Evolutionary conservation across 2,329 filamentous ascomycete genomes (phyloP).

Genomic region (Apiospora pterosperma): DNA sequence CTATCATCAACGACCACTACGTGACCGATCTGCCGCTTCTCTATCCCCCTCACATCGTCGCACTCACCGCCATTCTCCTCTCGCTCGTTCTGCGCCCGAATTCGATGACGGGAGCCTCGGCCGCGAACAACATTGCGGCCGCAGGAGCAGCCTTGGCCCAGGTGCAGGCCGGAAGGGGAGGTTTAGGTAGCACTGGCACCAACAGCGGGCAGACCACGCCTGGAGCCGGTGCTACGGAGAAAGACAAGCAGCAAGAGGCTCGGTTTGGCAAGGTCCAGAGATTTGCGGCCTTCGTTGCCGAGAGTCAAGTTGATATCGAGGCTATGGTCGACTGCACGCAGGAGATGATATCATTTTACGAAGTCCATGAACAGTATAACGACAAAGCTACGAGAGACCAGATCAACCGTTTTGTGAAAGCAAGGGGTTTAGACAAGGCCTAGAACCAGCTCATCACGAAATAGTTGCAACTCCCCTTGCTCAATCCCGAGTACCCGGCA

Average conservation of each 20-base stretch:
- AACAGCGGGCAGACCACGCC: conserved; percentile 21
- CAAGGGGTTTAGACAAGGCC: conserved; percentile 49
- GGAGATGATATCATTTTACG: conserved; percentile 87
- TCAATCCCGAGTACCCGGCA: too few species aligned
- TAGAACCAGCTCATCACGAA: conserved; percentile 2
- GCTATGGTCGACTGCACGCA: conserved; percentile 86
- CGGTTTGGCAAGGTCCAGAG: conserved; percentile 63
- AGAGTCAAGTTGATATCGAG: conserved; percentile 80
- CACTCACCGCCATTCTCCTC: conserved; percentile 81
- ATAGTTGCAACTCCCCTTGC: not conserved
- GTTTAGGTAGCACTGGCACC: conserved; percentile 11
- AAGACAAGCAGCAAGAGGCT: conserved; percentile 49
- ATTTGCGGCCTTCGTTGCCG: conserved; percentile 75
- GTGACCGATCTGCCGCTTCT: conserved; percentile 87
- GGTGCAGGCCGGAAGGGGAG: conserved; percentile 38
- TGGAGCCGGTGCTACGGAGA: conserved; percentile 23
- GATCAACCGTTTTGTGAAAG: conserved; percentile 58
- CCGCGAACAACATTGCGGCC: conserved; percentile 44
- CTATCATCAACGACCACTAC: conserved; percentile 87
- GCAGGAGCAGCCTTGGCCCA: conserved; percentile 48
- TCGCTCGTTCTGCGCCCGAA: conserved; percentile 75
- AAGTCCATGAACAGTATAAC: conserved; percentile 61
- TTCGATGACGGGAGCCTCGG: conserved; percentile 22
- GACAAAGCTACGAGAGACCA: conserved; percentile 57
- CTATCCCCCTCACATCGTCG: conserved; percentile 81